These are phyloP conservation scores for Amphirosellinia nigrospora DNA, from an alignment of 495 filamentous ascomycete species.

Conservation along the genomic window DNA sequence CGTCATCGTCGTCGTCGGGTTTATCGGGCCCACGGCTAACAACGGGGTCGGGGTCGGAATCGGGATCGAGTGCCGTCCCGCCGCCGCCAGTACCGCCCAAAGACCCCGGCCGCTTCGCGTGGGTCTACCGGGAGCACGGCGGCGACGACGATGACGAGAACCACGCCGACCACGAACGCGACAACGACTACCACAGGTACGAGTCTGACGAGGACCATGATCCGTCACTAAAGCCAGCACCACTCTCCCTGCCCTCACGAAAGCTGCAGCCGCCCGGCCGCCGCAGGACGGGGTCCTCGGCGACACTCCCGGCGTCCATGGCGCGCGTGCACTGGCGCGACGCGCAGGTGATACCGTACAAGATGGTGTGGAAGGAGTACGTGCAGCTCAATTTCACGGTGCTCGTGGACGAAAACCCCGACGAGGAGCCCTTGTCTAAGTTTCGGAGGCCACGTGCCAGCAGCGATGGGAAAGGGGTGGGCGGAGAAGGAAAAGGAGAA, in stretches of 20 bases:
- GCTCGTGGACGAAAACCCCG: constrained; percentile 34
- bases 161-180: neutral
- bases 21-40: neutral
- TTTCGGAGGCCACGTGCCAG: neutral
- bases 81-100: constrained; percentile 11
- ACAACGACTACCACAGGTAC: neutral
- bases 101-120: neutral
- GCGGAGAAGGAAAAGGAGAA: neutral
- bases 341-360: constrained; percentile 7
- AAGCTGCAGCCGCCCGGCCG: neutral
- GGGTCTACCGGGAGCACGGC: neutral
- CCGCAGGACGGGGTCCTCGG: neutral
- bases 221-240: constrained; percentile 18
- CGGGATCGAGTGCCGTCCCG: neutral
- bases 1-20: neutral
- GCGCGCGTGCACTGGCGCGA: neutral
- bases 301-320: constrained; percentile 5
- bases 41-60: neutral
- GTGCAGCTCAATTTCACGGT: constrained; percentile 39
- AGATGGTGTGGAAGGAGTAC: constrained; percentile 26
- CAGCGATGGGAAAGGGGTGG: too few species aligned
- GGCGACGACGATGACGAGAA: neutral
- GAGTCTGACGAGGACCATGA: neutral
- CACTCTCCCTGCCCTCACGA: neutral
- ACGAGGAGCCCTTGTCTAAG: constrained; percentile 21